Base-by-base conservation (phyloP, 139 green algal species). In the Chlorella sorokiniana region DNA sequence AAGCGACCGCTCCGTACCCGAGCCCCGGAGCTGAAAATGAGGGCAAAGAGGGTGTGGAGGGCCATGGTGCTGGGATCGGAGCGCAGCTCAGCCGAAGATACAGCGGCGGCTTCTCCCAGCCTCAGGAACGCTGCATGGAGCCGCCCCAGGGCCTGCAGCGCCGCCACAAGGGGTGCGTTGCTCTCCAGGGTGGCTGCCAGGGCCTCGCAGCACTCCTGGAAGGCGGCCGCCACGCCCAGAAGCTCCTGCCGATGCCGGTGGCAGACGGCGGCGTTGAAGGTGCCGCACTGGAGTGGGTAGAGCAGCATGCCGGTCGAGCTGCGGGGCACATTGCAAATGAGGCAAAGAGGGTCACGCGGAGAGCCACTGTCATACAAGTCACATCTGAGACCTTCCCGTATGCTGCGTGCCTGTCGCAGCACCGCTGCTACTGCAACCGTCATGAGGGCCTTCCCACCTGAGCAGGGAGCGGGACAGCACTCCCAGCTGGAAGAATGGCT, bases 391-490 rank as follows among this genome's bases (percentile, higher is more conserved):
- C n/a, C n/a, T n/a, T n/a, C n/a, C n/a, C n/a, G n/a, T n/a, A n/a
- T n/a, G n/a, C n/a, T n/a, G n/a, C n/a, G n/a, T n/a, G n/a, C n/a
- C n/a, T n/a, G n/a, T n/a, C n/a, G n/a, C n/a, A n/a, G 3, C 29
- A 23, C 52, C 52, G 29, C 52, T 62, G 52, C 7, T 62, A 23
- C 22, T 23, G 10, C 52, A 29, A 20, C 29, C 22, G 52, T 23
- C 29, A 4, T 25, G 23, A 25, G 31, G 2, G 56, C 1, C 27
- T 25, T 27, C n/a, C 27, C 67, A 73, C 67, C 67, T 73, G 37
- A 79, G 72, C 51, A 67, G 51, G 31, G 72, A 65, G 45, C 52
- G 72, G 6, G 72, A 23, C 33, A 69, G 51, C 33, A 79, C 51
- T 4, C 27, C 9, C 11, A 68, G 51, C 72, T 69, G 31, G 35